phyloP scores from a whole-genome alignment of 768 basidiomycete genomes.

The Serendipita sp. region DNA sequence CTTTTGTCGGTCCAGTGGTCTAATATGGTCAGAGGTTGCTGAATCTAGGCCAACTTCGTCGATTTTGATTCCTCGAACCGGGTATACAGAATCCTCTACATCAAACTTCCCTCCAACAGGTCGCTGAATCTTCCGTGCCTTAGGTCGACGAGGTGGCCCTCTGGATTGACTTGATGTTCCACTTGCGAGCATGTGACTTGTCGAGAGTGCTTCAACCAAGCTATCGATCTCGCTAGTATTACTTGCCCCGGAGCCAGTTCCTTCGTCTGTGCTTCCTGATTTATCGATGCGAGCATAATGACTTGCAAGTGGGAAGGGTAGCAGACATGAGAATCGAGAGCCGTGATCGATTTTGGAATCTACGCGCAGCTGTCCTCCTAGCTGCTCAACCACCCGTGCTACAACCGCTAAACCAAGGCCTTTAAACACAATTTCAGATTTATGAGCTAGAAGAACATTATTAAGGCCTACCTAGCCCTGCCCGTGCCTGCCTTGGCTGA shows the following conservation, averaged over 20 bases:
- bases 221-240: conserved; percentile 24
- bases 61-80: conserved; percentile 13
- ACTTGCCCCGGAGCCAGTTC: conserved; percentile 2
- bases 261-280: background rate
- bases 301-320: conserved; percentile 36
- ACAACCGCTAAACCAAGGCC: conserved; percentile 70
- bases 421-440: conserved; percentile 11
- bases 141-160: background rate
- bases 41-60: conserved; percentile 13
- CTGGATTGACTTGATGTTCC: background rate
- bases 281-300: conserved; percentile 10
- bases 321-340: conserved; percentile 54
- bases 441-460: background rate
- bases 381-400: conserved; percentile 60
- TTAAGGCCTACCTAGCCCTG: conserved; percentile 30
- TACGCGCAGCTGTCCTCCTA: conserved; percentile 63
- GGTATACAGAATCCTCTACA: conserved; percentile 12
- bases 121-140: conserved; percentile 4
- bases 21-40: background rate
- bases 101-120: conserved; percentile 11
- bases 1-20: background rate
- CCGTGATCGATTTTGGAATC: conserved; percentile 53
- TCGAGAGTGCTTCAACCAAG: conserved; percentile 32
- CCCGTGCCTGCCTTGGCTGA: conserved; percentile 20
- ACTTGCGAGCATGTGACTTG: conserved; percentile 16